phyloP scores from a whole-genome alignment of 148 eudicot genomes.

The Vaccinium darrowii region DNA sequence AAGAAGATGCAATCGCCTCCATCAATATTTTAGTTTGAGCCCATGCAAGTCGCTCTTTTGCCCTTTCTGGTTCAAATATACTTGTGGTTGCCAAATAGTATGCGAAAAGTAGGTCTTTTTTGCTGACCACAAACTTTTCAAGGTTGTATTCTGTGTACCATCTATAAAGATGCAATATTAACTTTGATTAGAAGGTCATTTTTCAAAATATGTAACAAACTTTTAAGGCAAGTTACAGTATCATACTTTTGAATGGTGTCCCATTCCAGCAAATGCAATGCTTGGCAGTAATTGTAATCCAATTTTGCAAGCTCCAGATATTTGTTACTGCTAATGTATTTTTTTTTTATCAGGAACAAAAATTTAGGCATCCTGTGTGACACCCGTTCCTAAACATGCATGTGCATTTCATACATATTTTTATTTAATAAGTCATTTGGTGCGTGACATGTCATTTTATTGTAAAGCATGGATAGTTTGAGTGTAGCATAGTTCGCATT shows the following conservation, averaged over 20 bases:
- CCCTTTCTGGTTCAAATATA: not conserved
- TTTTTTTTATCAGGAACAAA: no score
- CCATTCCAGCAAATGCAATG: slow-evolving; percentile 69
- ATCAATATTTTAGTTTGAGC: not conserved
- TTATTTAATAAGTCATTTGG: no score
- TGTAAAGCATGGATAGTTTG: no score
- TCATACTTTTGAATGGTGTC: slow-evolving; percentile 50
- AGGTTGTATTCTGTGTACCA: not conserved
- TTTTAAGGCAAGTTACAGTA: not conserved
- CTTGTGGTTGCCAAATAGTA: not conserved
- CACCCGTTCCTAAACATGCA: not conserved
- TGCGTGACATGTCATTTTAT: no score
- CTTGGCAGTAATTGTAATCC: slow-evolving; percentile 68
- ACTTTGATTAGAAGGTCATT: no score
- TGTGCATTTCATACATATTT: not conserved
- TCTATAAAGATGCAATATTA: not conserved
- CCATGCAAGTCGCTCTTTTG: not conserved
- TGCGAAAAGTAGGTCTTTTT: not conserved
- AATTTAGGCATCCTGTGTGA: slow-evolving; percentile 50
- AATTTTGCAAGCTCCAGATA: slow-evolving; percentile 83
- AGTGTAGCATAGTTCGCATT: no score
- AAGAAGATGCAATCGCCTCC: not conserved
- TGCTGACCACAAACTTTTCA: not conserved
- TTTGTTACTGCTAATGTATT: slow-evolving; percentile 50
- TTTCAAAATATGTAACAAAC: not conserved